phyloP scores from a whole-genome alignment of 1,139 yeast genomes.

The Taphrina deformans region DNA sequence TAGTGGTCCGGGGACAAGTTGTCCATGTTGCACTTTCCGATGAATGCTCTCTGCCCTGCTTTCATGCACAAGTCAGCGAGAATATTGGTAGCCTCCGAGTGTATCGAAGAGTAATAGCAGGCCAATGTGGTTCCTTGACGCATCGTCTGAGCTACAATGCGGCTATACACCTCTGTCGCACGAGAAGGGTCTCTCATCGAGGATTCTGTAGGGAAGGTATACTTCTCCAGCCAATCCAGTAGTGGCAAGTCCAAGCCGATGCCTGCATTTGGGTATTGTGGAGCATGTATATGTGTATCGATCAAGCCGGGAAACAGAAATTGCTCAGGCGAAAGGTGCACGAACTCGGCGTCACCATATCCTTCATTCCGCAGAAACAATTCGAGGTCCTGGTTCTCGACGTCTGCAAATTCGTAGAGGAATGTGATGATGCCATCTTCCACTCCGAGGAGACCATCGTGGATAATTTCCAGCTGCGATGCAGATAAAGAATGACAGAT shows the following conservation, averaged over 20 bases:
- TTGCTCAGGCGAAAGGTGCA: constrained; percentile 18
- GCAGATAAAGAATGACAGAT: constrained; percentile 58
- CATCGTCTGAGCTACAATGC: constrained; percentile 67
- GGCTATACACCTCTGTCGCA: constrained; percentile 64
- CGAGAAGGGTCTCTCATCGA: constrained; percentile 53
- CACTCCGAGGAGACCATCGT: constrained; percentile 59
- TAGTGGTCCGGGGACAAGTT: constrained; percentile 64
- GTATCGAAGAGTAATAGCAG: constrained; percentile 85
- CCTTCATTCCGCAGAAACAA: constrained; percentile 8
- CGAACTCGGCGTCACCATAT: constrained; percentile 6
- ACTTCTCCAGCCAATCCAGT: constrained; percentile 80
- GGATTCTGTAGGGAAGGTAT: constrained; percentile 86
- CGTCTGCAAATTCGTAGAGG: constrained; percentile 42
- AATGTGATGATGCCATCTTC: constrained; percentile 54
- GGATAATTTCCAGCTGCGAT: constrained; percentile 53
- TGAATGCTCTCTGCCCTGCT: constrained; percentile 80
- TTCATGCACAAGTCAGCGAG: constrained; percentile 70
- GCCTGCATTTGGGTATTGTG: constrained; percentile 94
- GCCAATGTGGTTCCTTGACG: constrained; percentile 87
- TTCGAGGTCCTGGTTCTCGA: constrained; percentile 7
- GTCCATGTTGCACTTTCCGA: constrained; percentile 89
- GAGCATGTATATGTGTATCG: constrained; percentile 95
- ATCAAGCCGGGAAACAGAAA: constrained; percentile 79
- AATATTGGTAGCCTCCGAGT: constrained; percentile 67
- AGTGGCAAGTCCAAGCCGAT: constrained; percentile 82